These are phyloP conservation scores for Rhizopogon rudus DNA, from an alignment of 768 basidiomycete genomes.

Conservation along the genomic window DNA sequence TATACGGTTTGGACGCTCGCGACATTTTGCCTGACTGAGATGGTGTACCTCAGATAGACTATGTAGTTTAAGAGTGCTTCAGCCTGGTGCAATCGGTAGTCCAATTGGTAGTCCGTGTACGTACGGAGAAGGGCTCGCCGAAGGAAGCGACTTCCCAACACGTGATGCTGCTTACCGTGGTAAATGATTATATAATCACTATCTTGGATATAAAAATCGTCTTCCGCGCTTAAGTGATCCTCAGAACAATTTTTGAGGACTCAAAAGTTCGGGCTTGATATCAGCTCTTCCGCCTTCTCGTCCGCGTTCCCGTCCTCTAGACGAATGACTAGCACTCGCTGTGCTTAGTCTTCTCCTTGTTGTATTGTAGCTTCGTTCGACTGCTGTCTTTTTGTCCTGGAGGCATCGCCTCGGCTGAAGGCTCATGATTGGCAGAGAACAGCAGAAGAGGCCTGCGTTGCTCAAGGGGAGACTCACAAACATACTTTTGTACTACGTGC, in stretches of 20 bases:
- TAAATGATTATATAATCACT: neutral
- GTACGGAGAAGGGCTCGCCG: no score
- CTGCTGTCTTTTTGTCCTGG: constrained; percentile 40
- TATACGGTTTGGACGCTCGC: constrained; percentile 37
- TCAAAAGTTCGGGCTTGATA: constrained; percentile 89
- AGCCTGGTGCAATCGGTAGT: no score
- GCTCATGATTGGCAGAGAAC: constrained; percentile 54
- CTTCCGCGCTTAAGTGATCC: constrained; percentile 1
- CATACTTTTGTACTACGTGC: neutral
- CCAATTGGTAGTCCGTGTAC: no score
- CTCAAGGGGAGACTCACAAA: constrained; percentile 22
- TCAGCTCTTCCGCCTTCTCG: constrained; percentile 80
- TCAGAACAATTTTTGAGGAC: constrained; percentile 76
- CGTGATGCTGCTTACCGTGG: neutral
- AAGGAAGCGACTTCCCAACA: no score
- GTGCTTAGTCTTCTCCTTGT: constrained; percentile 29
- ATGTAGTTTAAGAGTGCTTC: no score
- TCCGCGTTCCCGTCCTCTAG: constrained; percentile 94
- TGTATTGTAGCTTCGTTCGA: constrained; percentile 33
- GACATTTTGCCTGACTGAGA: constrained; percentile 38
- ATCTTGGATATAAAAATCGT: neutral
- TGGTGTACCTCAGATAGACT: neutral
- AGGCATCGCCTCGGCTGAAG: constrained; percentile 68
- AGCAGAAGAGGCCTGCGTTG: constrained; percentile 31
- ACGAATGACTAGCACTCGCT: constrained; percentile 38